These are phyloP conservation scores for Rhytidhysteron rufulum DNA, from an alignment of 2,329 filamentous ascomycete genomes.

Conservation along the genomic window DNA sequence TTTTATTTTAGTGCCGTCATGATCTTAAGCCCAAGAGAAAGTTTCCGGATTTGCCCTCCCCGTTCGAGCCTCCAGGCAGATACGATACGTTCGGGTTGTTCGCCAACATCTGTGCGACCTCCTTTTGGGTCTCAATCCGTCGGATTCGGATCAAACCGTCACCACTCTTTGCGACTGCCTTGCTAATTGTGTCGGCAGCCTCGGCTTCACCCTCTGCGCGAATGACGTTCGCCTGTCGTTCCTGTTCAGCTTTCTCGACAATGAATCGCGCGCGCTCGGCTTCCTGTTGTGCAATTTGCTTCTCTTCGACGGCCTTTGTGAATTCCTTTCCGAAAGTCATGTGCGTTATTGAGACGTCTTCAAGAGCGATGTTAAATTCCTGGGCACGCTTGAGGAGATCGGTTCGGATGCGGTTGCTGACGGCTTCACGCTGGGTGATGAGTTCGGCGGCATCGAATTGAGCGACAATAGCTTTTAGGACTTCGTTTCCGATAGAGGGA, in stretches of 20 bases:
- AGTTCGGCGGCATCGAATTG: slow-evolving; percentile 58
- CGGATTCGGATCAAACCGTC: slow-evolving; percentile 94
- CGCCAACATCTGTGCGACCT: slow-evolving; percentile 88
- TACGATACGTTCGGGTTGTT: slow-evolving; percentile 95
- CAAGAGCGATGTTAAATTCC: slow-evolving; percentile 98
- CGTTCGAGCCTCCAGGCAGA: slow-evolving; percentile 64
- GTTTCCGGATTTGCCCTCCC: slow-evolving; percentile 60
- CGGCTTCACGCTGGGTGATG: slow-evolving; percentile 97
- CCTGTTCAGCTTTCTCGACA: slow-evolving; percentile 97
- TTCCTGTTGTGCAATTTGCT: slow-evolving; percentile 99
- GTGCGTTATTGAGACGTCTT: slow-evolving; percentile 98
- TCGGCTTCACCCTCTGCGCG: slow-evolving; percentile 96
- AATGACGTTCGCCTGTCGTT: slow-evolving; percentile 97
- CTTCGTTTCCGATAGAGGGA: slow-evolving; percentile 53
- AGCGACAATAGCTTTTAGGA: slow-evolving; percentile 52
- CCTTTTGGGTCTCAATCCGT: slow-evolving; percentile 93
- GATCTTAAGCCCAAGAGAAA: slow-evolving; percentile 64
- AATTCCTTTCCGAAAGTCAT: slow-evolving; percentile 99
- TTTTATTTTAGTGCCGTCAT: slow-evolving; percentile 10
- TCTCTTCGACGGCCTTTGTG: slow-evolving; percentile 97
- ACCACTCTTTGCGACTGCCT: slow-evolving; percentile 86
- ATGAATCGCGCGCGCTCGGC: slow-evolving; percentile 97
- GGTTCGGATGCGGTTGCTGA: slow-evolving; percentile 87
- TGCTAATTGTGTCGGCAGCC: slow-evolving; percentile 91
- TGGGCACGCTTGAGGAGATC: slow-evolving; percentile 88